Base-by-base conservation (phyloP, 768 basidiomycete genomes). In the Coprinellus micaceus region DNA sequence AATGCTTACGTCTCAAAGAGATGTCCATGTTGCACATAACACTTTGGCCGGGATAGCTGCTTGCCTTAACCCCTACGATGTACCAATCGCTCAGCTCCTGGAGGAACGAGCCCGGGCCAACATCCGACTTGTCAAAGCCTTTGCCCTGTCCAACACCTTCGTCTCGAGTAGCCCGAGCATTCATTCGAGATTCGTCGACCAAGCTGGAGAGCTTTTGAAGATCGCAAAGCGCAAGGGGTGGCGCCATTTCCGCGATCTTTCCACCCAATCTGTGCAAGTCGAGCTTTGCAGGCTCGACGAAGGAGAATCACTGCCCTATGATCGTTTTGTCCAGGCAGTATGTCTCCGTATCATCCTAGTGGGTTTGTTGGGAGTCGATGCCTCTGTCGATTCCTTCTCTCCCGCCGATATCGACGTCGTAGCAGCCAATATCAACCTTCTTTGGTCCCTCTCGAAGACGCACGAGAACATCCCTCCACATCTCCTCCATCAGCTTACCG, bases 141-240 rank as follows among this genome's bases (percentile, higher is more conserved):
- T 79, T n/a, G 51, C 58, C 3, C 56, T 78, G 2, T 73, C 78
- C 0, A 85, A 78, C 47, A 81, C 84, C 0, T 85, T 85, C 39
- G 82, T 85, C 25, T 78, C 74, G 39, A 33, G 52, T 0, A 70
- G 78, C 3, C 12, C 56, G 0, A 53, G 25, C 7, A 58, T 77
- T 3, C 79, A 84, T 57, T 62, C 56, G 26, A 49, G 33, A 2
- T 81, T 78, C 55, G 63, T 71, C 29, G 44, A 57, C 1, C 60
- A 58, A 5, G 73, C 75, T 1, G 61, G 46, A 1, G 54, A 36
- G 0, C 66, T 77, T 1, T 62, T 81, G 5, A 68, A 56, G 17
- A 25, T 50, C 4, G 62, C 64, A 6, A 62, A 67, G 24, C 50
- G 60, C 19, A 58, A 60, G 21, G 70, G 71, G 43, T 80, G 77